A percentile compares a stretch with the other conserved stretches of the same genome.
Evolutionary conservation across 2,329 filamentous ascomycete species (phyloP).

Genomic region (Ceratocystis variospora): DNA sequence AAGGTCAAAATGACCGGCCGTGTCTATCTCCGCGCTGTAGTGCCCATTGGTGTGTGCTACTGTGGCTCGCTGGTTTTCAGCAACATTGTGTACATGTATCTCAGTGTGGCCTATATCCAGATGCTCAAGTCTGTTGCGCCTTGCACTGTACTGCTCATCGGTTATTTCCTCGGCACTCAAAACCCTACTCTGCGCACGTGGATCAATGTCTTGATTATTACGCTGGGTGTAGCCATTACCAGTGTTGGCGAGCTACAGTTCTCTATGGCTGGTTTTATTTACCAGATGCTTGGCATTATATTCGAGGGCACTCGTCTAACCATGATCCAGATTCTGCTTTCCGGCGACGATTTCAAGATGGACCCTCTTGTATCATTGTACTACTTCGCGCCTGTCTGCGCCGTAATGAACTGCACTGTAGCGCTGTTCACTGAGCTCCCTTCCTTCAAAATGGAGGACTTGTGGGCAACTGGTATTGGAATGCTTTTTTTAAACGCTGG

Average conservation of each 20-base stretch:
- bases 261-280: conserved; percentile 49
- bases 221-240: conserved; percentile 38
- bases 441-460: conserved; percentile 49
- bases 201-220: conserved; percentile 38
- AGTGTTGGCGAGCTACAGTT: conserved; percentile 54
- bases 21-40: conserved; percentile 48
- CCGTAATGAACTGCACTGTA: conserved; percentile 62
- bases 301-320: conserved; percentile 72
- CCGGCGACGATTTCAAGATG: conserved; percentile 67
- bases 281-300: conserved; percentile 59
- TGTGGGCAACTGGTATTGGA: conserved; percentile 50
- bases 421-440: conserved; percentile 56
- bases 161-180: conserved; percentile 45
- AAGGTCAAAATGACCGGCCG: conserved; percentile 46
- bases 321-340: conserved; percentile 74
- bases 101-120: conserved; percentile 55
- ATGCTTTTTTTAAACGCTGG: conserved; percentile 60
- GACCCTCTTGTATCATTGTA: conserved; percentile 77
- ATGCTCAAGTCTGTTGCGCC: conserved; percentile 58
- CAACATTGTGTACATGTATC: conserved; percentile 54
- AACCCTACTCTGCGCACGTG: conserved; percentile 33
- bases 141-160: conserved; percentile 50
- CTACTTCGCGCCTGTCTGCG: conserved; percentile 79
- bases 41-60: conserved; percentile 54
- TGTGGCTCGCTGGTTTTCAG: conserved; percentile 51